Conservation (phyloP, 2,329 filamentous ascomycete genomes). For the Daldinia sp. region DNA sequence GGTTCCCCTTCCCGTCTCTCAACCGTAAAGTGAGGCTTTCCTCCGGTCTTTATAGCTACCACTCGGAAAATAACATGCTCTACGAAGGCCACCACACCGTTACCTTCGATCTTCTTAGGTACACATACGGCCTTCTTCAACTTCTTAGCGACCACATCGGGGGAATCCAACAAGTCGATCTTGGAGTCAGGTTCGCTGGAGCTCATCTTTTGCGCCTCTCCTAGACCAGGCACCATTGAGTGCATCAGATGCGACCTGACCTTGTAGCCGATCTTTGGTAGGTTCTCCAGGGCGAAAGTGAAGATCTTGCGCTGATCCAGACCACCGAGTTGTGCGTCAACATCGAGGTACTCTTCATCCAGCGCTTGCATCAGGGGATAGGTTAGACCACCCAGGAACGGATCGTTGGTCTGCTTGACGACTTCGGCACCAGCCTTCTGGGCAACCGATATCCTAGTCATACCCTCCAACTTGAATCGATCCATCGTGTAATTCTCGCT, state of each 20-base stretch:
- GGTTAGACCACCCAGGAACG: constrained; percentile 78
- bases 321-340: constrained; percentile 90
- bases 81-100: constrained; percentile 87
- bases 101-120: constrained; percentile 82
- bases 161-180: constrained; percentile 88
- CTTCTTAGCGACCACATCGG: constrained; percentile 83
- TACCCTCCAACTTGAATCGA: constrained; percentile 80
- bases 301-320: constrained; percentile 93
- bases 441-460: constrained; percentile 71
- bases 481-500: constrained; percentile 85
- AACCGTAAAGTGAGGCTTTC: constrained; percentile 74
- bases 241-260: constrained; percentile 77
- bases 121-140: constrained; percentile 85
- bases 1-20: constrained; percentile 77
- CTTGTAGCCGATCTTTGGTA: constrained; percentile 88
- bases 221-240: constrained; percentile 89
- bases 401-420: constrained; percentile 89
- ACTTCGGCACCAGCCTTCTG: constrained; percentile 93
- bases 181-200: constrained; percentile 73
- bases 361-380: constrained; percentile 91
- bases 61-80: constrained; percentile 89
- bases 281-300: constrained; percentile 82
- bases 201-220: constrained; percentile 83
- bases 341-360: constrained; percentile 89
- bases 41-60: constrained; percentile 67